These are phyloP conservation scores for Lyophyllum decastes DNA, from an alignment of 768 basidiomycete species.

Conservation along the genomic window DNA sequence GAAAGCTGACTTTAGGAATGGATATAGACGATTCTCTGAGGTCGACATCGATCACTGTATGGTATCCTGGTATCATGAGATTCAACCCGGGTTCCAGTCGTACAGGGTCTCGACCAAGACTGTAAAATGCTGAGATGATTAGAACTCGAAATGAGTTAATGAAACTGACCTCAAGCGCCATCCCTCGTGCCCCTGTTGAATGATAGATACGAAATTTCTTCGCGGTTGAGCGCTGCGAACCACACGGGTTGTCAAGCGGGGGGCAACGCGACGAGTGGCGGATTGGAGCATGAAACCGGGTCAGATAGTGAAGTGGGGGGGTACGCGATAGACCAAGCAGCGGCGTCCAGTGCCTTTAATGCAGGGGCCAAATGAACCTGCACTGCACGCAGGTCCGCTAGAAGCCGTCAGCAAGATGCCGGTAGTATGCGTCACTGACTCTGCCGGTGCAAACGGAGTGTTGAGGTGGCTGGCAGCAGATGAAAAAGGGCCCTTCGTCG, in stretches of 20 bases:
- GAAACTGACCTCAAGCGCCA: slow-evolving; percentile 45
- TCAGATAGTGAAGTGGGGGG: neutral
- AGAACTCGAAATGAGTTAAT: neutral
- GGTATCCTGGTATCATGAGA: slow-evolving; percentile 45
- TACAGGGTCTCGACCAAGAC: slow-evolving; percentile 47
- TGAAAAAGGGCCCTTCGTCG: no score
- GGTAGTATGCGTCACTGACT: neutral
- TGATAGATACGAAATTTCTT: slow-evolving; percentile 46
- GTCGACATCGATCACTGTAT: slow-evolving; percentile 46
- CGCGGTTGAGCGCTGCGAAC: slow-evolving; percentile 4
- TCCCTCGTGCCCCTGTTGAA: slow-evolving; percentile 53
- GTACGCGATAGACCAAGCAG: neutral
- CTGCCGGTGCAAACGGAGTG: neutral
- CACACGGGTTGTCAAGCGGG: neutral
- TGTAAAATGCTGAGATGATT: slow-evolving; percentile 10
- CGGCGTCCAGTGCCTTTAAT: neutral
- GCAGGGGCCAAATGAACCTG: neutral
- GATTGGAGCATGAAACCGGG: neutral
- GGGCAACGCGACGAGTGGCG: neutral
- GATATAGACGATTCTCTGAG: slow-evolving; percentile 47
- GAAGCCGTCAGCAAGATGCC: neutral
- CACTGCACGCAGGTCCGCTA: neutral
- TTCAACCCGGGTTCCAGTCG: slow-evolving; percentile 47
- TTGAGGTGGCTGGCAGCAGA: no score
- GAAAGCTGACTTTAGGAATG: slow-evolving; percentile 40